phyloP scores from a whole-genome alignment of 2,329 filamentous ascomycete genomes.

The Dichotomopilus funicola region DNA sequence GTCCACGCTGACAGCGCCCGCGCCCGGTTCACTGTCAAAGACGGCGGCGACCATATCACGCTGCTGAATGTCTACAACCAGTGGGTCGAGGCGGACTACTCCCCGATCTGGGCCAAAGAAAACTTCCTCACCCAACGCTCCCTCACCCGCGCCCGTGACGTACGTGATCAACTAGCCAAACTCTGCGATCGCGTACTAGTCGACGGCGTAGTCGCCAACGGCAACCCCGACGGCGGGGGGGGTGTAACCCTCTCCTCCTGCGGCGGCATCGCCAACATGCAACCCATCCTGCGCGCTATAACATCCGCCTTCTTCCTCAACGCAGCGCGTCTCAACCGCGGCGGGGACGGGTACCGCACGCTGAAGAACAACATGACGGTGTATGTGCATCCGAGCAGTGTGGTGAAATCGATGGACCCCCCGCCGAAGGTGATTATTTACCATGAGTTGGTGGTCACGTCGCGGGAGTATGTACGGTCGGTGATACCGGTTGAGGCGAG shows the following conservation, averaged over 20 bases:
- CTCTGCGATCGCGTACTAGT: constrained; percentile 75
- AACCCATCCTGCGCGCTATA: constrained; percentile 79
- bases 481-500: constrained; percentile 77
- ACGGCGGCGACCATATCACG: constrained; percentile 83
- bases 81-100: constrained; percentile 90
- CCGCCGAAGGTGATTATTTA: constrained; percentile 78
- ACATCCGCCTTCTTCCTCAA: constrained; percentile 94
- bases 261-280: constrained; percentile 66
- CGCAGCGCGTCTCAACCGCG: constrained; percentile 73
- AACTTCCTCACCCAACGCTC: constrained; percentile 90
- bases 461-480: constrained; percentile 87
- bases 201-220: constrained; percentile 44
- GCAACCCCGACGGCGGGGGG: too few species aligned
- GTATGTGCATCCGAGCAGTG: constrained; percentile 83
- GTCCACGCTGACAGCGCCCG: constrained; percentile 89
- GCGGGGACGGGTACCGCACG: constrained; percentile 82
- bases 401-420: constrained; percentile 71
- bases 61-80: constrained; percentile 92
- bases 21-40: constrained; percentile 79
- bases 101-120: constrained; percentile 78
- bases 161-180: constrained; percentile 85
- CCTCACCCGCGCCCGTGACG: constrained; percentile 82
- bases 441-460: constrained; percentile 73
- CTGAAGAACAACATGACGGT: constrained; percentile 86
- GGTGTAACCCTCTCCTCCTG: constrained; percentile 27